These are phyloP conservation scores for Panellus pusillus DNA, from an alignment of 768 basidiomycete species.

Conservation along the genomic window DNA sequence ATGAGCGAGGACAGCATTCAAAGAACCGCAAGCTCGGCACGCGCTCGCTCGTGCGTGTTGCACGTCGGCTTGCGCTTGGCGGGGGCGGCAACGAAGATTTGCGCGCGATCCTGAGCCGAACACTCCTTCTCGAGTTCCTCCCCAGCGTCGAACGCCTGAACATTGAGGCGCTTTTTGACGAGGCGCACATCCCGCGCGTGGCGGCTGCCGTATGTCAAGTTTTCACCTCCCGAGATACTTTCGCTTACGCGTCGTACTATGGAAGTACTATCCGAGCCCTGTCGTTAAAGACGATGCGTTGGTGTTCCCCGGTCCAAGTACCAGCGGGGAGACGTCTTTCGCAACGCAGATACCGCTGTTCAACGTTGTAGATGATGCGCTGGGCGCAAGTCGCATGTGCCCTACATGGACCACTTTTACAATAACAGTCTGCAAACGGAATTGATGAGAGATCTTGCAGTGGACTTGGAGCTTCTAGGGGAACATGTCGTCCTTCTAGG, in stretches of 20 bases:
- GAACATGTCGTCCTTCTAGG: conserved; percentile 68
- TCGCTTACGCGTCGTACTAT: not conserved
- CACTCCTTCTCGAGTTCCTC: conserved; percentile 60
- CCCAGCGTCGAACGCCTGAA: conserved; percentile 59
- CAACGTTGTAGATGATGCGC: conserved; percentile 47
- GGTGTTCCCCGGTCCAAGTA: conserved; percentile 47
- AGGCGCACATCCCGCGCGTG: conserved; percentile 44
- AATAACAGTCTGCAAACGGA: conserved; percentile 69
- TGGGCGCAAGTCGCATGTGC: conserved; percentile 59
- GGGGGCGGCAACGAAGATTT: conserved; percentile 41
- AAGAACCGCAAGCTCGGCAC: conserved; percentile 68
- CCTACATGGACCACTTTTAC: conserved; percentile 70
- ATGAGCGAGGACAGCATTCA: conserved; percentile 56
- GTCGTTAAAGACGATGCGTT: conserved; percentile 37
- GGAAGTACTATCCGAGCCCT: conserved; percentile 51
- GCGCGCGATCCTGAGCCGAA: conserved; percentile 45
- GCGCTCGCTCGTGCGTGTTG: conserved; percentile 55
- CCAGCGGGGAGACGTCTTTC: conserved; percentile 29
- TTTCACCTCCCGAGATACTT: not conserved
- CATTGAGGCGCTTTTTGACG: conserved; percentile 50
- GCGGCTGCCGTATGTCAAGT: conserved; percentile 40
- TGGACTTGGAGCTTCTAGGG: conserved; percentile 59
- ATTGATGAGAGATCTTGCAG: conserved; percentile 63
- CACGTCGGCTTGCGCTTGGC: conserved; percentile 46
- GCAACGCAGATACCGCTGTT: conserved; percentile 49